Conservation (phyloP, 768 basidiomycete species). For the Ephemerocybe angulata region DNA sequence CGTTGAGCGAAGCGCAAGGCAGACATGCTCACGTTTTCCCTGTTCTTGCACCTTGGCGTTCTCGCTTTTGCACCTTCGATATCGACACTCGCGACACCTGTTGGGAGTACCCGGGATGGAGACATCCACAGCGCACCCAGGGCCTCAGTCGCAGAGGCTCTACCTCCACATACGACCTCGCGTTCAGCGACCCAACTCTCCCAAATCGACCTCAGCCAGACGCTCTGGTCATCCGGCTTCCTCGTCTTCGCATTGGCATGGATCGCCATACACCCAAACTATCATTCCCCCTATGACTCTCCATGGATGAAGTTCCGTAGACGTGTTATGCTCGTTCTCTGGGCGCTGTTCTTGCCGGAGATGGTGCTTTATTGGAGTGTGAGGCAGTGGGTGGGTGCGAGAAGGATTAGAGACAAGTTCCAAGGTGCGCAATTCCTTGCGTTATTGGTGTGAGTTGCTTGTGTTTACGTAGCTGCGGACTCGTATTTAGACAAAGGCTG, state of each 20-base stretch:
- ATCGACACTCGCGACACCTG: neutral
- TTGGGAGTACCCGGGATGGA: too few species aligned
- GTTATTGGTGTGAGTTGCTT: neutral
- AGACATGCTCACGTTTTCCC: neutral
- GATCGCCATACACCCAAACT: conserved; percentile 9
- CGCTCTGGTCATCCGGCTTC: neutral
- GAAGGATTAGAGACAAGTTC: conserved; percentile 2
- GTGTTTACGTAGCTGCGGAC: neutral
- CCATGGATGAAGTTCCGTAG: conserved; percentile 6
- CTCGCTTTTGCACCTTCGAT: neutral
- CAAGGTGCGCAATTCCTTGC: conserved; percentile 2
- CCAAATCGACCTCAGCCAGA: conserved; percentile 3
- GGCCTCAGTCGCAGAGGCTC: neutral
- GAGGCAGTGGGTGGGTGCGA: conserved; percentile 8
- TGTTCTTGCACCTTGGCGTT: neutral
- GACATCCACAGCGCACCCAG: neutral
- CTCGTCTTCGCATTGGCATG: conserved; percentile 2
- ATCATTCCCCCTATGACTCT: conserved; percentile 4
- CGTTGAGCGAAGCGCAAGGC: neutral
- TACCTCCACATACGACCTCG: neutral
- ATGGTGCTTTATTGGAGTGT: conserved; percentile 9
- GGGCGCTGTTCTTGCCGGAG: conserved; percentile 9
- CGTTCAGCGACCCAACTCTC: neutral
- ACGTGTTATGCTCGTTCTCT: conserved; percentile 6
- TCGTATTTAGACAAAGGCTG: conserved; percentile 1